Base-by-base conservation (phyloP, 208 protist genomes). In the Wallacemonas collosoma region DNA sequence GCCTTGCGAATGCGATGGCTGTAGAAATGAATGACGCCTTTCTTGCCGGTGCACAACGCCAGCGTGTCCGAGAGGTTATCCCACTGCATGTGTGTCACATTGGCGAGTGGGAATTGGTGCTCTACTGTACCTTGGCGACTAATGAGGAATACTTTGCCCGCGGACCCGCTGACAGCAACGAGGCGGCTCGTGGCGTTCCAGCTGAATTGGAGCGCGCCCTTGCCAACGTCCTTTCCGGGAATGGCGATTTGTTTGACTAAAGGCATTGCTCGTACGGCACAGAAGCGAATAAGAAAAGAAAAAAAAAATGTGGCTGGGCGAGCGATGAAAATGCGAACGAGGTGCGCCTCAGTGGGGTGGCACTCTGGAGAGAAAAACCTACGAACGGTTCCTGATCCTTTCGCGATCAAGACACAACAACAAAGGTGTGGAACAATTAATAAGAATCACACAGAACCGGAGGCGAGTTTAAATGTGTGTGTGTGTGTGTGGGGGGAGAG, bases 1-100 rank as follows among this genome's bases (percentile, higher is more conserved):
- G 83, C 53, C 50, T 92, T 83, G 15, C 79, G 72, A 1, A 85
- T 90, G 55, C 86, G 79, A 38, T 87, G 65, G 40, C 93, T 88
- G 81, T 91, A 98, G 38, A 99, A 67, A 11, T 88, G 81, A 2
- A 99, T 75, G 14, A 77, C 75, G 39, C 76, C 74, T 0, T 79
- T 88, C 11, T 76, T 72, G 36, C 86, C 58, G 38, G 95, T 93
- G 58, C 98, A 80, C 44, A 99, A 63, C 14, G 95, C 97, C 7
- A 99, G 75, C 2, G 85, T 82, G 63, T 98, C 94, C n/a, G 81
- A 73, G 75, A 48, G 86, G 48, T 40, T 61, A 71, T 99, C 96
- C 97, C 97, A 99, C 39, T 85, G 85, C 68, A 98, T 78, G 38
- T 82, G 71, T 9, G 94, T 63, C n/a, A 93, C 87, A 45, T 78